A percentile compares a stretch with the other conserved stretches of the same genome.
These are phyloP conservation scores for Vigna reflexopilosa DNA, from an alignment of 306 rosid genomes.

Conservation along the genomic window DNA sequence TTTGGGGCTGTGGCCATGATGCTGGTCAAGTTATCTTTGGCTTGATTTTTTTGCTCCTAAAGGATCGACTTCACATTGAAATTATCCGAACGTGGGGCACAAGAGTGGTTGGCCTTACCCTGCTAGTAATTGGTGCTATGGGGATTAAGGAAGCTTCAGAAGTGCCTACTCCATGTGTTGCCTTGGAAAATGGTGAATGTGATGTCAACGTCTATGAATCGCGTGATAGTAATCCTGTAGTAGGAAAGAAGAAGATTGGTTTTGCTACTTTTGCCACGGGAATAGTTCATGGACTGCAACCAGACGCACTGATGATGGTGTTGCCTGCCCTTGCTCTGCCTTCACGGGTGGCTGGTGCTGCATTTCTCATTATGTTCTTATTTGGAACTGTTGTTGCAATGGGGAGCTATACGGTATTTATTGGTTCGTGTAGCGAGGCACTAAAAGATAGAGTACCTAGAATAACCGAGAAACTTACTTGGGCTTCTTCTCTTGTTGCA, in stretches of 20 bases:
- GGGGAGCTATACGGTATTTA: slow-evolving; percentile 94
- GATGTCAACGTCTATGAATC: slow-evolving; percentile 66
- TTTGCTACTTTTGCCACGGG: slow-evolving; percentile 99
- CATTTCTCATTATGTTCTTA: slow-evolving; percentile 90
- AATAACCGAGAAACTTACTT: slow-evolving; percentile 95
- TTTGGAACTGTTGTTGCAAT: slow-evolving; percentile 91
- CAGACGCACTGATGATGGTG: slow-evolving; percentile 97
- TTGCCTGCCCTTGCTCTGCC: slow-evolving; percentile 98
- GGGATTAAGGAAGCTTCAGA: slow-evolving; percentile 96
- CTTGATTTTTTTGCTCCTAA: slow-evolving; percentile 74
- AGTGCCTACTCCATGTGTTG: slow-evolving; percentile 75
- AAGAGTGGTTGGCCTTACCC: slow-evolving; percentile 84
- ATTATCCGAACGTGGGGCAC: slow-evolving; percentile 92
- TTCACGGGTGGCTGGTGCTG: slow-evolving; percentile 93
- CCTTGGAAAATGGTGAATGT: slow-evolving; percentile 81
- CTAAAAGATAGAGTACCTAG: slow-evolving; percentile 89
- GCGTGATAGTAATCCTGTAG: slow-evolving; percentile 58
- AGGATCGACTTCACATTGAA: slow-evolving; percentile 93
- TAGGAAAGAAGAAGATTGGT: slow-evolving; percentile 82
- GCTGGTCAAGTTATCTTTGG: slow-evolving; percentile 97
- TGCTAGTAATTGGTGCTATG: slow-evolving; percentile 84
- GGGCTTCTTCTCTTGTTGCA: slow-evolving; percentile 95
- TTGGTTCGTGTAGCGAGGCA: slow-evolving; percentile 91
- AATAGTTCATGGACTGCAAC: slow-evolving; percentile 93
- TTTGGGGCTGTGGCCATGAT: slow-evolving; percentile 99